These are phyloP conservation scores for Crucibulum laeve DNA, from an alignment of 768 basidiomycete genomes.

Conservation along the genomic window DNA sequence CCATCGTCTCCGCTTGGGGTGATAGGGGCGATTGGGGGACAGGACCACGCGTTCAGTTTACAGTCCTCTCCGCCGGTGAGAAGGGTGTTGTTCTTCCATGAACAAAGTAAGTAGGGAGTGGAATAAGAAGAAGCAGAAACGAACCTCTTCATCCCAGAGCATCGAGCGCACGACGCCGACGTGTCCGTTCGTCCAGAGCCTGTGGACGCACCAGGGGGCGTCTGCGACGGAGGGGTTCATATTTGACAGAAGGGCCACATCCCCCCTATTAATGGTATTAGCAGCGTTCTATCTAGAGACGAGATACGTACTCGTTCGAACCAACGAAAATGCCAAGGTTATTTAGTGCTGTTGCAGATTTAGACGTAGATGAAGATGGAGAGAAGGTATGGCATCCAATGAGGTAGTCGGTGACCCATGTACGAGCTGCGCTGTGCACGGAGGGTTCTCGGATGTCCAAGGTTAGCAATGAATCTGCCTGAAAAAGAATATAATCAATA, in stretches of 20 bases:
- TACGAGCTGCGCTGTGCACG: slow-evolving; percentile 47
- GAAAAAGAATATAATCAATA: slow-evolving; percentile 2
- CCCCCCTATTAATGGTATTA: slow-evolving; percentile 37
- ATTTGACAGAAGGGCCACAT: slow-evolving; percentile 50
- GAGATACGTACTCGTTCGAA: slow-evolving; percentile 60
- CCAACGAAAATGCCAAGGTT: slow-evolving; percentile 60
- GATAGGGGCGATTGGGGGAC: neutral
- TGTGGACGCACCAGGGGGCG: slow-evolving; percentile 46
- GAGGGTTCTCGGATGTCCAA: slow-evolving; percentile 65
- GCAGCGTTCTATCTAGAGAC: neutral
- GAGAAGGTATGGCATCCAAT: slow-evolving; percentile 44
- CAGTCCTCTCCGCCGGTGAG: slow-evolving; percentile 29
- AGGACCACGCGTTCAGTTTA: slow-evolving; percentile 19
- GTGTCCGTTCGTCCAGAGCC: slow-evolving; percentile 53
- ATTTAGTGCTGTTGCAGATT: slow-evolving; percentile 22
- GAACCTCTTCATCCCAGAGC: slow-evolving; percentile 51
- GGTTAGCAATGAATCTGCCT: slow-evolving; percentile 59
- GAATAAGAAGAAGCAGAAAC: neutral
- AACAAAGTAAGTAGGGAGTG: neutral
- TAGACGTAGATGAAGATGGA: too few species aligned
- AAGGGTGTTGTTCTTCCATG: slow-evolving; percentile 18
- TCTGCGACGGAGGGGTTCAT: slow-evolving; percentile 28
- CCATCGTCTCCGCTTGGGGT: neutral
- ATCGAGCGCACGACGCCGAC: slow-evolving; percentile 52
- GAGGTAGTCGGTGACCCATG: slow-evolving; percentile 80